Evolutionary conservation across 345 rosid species (phyloP).

Genomic region (Durio zibethinus): DNA sequence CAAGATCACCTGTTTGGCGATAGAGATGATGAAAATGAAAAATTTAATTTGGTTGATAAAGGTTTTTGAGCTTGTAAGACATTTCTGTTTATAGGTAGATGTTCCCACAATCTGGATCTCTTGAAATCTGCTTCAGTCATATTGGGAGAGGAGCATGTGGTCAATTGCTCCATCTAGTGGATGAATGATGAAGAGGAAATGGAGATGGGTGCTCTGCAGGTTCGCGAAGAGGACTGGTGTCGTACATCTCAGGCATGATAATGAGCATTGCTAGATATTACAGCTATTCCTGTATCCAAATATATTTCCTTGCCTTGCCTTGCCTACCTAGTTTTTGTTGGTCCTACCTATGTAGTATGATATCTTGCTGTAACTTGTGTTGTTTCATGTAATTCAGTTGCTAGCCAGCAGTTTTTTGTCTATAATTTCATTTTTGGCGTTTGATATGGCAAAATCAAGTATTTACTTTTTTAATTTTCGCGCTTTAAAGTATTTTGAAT

Average conservation of each 20-base stretch:
- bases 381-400: neutral
- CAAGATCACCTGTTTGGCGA: slow-evolving; percentile 69
- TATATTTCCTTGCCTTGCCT: neutral
- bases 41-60: neutral
- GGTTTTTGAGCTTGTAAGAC: neutral
- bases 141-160: neutral
- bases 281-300: neutral
- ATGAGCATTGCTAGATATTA: neutral
- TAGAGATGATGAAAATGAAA: slow-evolving; percentile 31
- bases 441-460: neutral
- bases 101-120: neutral
- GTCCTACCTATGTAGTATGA: neutral
- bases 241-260: neutral
- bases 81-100: neutral
- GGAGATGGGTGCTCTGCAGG: neutral
- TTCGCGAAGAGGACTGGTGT: neutral
- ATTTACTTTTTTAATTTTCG: too few relatives aligned
- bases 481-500: too few relatives aligned
- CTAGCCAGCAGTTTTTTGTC: neutral
- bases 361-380: neutral
- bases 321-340: neutral
- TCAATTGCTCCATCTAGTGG: neutral
- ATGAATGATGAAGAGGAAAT: neutral
- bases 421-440: neutral
- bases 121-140: neutral